phyloP scores from a whole-genome alignment of 257 asterid genomes.

The Gardenia jasminoides region DNA sequence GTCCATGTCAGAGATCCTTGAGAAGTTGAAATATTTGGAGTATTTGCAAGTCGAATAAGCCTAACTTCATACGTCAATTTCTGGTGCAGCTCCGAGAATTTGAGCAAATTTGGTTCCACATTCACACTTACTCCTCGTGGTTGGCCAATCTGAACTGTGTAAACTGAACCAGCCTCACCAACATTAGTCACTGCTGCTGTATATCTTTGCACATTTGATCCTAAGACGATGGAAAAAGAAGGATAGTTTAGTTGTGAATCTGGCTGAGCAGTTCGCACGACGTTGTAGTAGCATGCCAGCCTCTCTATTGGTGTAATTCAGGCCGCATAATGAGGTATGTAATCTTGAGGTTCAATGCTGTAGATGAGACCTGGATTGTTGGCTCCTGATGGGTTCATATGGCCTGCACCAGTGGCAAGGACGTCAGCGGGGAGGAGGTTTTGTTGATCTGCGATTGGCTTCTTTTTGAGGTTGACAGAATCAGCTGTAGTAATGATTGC shows the following conservation, averaged over 20 bases:
- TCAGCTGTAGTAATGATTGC: constrained; percentile 23
- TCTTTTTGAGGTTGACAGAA: constrained; percentile 3
- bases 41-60: not conserved
- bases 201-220: not conserved
- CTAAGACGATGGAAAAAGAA: constrained; percentile 16
- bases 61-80: constrained; percentile 16
- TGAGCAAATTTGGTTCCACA: constrained; percentile 6
- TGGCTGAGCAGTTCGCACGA: not conserved
- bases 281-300: constrained; percentile 6
- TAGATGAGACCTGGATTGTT: constrained; percentile 21
- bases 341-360: constrained; percentile 8
- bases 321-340: constrained; percentile 18
- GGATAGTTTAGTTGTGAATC: constrained; percentile 18
- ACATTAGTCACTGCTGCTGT: constrained; percentile 18
- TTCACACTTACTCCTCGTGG: constrained; percentile 12
- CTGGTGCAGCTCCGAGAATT: constrained; percentile 10
- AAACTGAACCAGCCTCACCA: constrained; percentile 11
- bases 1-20: constrained; percentile 21
- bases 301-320: constrained; percentile 12
- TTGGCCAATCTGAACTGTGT: constrained; percentile 9
- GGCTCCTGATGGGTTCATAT: constrained; percentile 21
- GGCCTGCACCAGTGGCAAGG: constrained; percentile 19
- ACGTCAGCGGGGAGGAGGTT: constrained; percentile 9
- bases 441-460: constrained; percentile 5
- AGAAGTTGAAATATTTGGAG: not conserved